Conservation (phyloP, 1,284 basidiomycete species). For the Puccinia triticina region DNA sequence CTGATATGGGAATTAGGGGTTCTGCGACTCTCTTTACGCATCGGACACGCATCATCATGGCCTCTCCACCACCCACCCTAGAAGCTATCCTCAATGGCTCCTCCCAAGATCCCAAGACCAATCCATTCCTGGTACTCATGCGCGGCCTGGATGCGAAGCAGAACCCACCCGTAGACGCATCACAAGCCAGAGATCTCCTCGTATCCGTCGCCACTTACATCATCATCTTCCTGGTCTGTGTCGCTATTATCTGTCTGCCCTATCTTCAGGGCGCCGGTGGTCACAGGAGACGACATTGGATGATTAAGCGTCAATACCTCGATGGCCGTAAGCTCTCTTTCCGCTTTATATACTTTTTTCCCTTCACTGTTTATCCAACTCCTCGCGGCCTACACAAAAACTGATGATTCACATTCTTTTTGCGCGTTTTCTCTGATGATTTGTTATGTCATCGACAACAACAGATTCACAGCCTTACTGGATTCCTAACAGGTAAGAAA, state of each 20-base stretch:
- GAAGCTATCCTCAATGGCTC: background rate
- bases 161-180: background rate
- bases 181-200: background rate
- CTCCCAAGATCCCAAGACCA: background rate
- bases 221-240: background rate
- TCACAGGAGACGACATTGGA: constrained; percentile 7
- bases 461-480: constrained; percentile 22
- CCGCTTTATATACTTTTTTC: background rate
- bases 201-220: constrained; percentile 13
- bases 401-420: background rate
- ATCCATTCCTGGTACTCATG: background rate
- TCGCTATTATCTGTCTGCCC: constrained; percentile 15
- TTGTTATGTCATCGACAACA: background rate
- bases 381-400: background rate
- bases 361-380: background rate
- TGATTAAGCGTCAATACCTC: constrained; percentile 10
- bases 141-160: background rate
- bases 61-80: background rate
- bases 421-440: background rate
- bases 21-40: background rate
- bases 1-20: background rate
- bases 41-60: background rate
- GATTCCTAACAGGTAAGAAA: constrained; percentile 17
- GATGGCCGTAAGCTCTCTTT: constrained; percentile 4
- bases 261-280: constrained; percentile 1